Evolutionary conservation across 139 green algal species (phyloP).

Genomic region (Diplosphaera chodatii): DNA sequence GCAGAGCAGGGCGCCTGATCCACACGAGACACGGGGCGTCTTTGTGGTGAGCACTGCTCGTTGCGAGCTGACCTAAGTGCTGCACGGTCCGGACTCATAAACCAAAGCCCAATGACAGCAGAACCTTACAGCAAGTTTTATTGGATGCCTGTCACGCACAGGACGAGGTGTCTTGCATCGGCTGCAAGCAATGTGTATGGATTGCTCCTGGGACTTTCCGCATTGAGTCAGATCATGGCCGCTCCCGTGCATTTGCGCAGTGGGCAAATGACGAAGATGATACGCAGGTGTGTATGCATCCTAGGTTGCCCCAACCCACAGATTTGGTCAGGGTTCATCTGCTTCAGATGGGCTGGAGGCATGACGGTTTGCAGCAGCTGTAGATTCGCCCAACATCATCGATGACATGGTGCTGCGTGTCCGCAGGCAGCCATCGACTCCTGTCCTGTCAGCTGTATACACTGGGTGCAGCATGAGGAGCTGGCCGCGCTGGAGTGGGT

Average conservation of each 20-base stretch:
- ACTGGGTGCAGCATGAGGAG: conserved; percentile 73
- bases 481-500: conserved; percentile 76
- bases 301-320: too few relatives aligned
- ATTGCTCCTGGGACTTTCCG: conserved; percentile 67
- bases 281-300: conserved; percentile 59
- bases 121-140: too few relatives aligned
- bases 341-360: too few relatives aligned
- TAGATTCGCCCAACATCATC: too few relatives aligned
- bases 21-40: conserved; percentile 56
- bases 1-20: conserved; percentile 63
- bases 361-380: too few relatives aligned
- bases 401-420: neutral
- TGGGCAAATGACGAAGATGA: conserved; percentile 76
- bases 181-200: conserved; percentile 83
- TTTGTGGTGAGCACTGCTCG: conserved; percentile 79
- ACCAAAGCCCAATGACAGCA: too few relatives aligned
- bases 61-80: too few relatives aligned
- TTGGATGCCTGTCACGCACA: too few relatives aligned
- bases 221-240: conserved; percentile 67
- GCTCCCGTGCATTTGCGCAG: conserved; percentile 62
- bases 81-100: too few relatives aligned
- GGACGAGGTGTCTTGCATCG: conserved; percentile 81
- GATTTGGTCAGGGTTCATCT: too few relatives aligned
- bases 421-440: conserved; percentile 49
- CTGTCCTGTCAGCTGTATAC: conserved; percentile 84